A percentile compares a stretch with the other conserved stretches of the same genome.
These are phyloP conservation scores for Sporobolomyces pararoseus DNA, from an alignment of 768 basidiomycete species.

Conservation along the genomic window DNA sequence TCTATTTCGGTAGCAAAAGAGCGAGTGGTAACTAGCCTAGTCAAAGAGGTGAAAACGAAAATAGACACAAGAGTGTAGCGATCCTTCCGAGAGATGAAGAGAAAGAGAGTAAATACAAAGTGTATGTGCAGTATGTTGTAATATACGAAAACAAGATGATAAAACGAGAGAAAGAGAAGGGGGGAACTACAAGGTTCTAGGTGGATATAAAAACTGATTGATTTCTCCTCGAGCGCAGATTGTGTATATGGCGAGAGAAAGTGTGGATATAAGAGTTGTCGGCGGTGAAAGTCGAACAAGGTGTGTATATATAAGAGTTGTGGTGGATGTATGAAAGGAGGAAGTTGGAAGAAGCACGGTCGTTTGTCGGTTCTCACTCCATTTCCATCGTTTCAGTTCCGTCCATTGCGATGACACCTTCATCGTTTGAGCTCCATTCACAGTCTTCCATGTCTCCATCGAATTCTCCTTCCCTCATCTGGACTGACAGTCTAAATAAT, in stretches of 20 bases:
- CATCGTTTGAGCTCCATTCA: neutral
- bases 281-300: too few species aligned
- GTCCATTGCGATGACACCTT: neutral
- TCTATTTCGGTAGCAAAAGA: too few species aligned
- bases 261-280: neutral
- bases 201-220: neutral
- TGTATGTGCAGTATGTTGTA: neutral
- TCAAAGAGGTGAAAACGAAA: too few species aligned
- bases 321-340: neutral
- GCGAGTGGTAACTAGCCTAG: too few species aligned
- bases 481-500: slow-evolving; percentile 8
- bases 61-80: too few species aligned
- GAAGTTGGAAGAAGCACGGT: neutral
- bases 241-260: too few species aligned
- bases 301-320: too few species aligned
- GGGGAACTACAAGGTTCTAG: neutral
- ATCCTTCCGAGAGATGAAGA: too few species aligned
- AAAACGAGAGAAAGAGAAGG: neutral
- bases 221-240: too few species aligned
- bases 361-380: neutral
- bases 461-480: slow-evolving; percentile 13
- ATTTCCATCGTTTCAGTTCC: slow-evolving; percentile 2
- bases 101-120: neutral
- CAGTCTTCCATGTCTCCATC: slow-evolving; percentile 14
- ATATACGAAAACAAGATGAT: neutral